These are phyloP conservation scores for Paxillus involutus DNA, from an alignment of 768 basidiomycete genomes.

Conservation along the genomic window DNA sequence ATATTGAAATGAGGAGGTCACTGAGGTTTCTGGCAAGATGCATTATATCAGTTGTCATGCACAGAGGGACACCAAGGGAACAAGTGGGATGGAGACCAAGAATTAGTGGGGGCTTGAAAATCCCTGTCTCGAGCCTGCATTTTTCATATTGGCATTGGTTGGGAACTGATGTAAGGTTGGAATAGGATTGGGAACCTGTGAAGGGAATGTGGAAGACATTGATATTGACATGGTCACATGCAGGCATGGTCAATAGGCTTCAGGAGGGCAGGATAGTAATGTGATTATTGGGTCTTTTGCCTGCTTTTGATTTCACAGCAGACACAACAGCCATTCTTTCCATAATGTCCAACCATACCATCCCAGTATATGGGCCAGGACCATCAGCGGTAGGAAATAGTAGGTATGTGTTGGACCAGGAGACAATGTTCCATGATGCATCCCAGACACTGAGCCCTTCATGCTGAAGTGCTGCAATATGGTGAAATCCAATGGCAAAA, in stretches of 20 bases:
- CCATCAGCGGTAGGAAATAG: slow-evolving; percentile 25
- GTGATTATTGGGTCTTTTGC: slow-evolving; percentile 13
- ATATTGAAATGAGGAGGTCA: slow-evolving; percentile 17
- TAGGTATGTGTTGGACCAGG: slow-evolving; percentile 9
- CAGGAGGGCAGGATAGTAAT: slow-evolving; percentile 32
- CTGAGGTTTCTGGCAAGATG: slow-evolving; percentile 31
- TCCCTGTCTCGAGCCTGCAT: slow-evolving; percentile 3
- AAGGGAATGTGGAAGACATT: too few species aligned
- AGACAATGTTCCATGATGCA: too few species aligned
- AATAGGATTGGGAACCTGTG: too few species aligned
- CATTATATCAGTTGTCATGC: slow-evolving; percentile 41
- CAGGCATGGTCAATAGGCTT: too few species aligned
- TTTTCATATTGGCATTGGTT: too few species aligned
- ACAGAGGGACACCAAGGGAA: slow-evolving; percentile 27
- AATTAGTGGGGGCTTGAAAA: slow-evolving; percentile 35
- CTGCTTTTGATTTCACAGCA: too few species aligned
- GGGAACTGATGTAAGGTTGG: too few species aligned
- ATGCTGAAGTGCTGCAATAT: too few species aligned
- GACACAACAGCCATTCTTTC: slow-evolving; percentile 24
- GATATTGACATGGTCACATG: too few species aligned
- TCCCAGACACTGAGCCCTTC: too few species aligned
- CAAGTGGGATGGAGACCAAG: slow-evolving; percentile 21
- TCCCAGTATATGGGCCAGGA: slow-evolving; percentile 11
- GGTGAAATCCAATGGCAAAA: too few species aligned
- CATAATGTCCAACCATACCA: slow-evolving; percentile 31